Conservation (phyloP, 139 green algal species). For the Coelastrella sp. region DNA sequence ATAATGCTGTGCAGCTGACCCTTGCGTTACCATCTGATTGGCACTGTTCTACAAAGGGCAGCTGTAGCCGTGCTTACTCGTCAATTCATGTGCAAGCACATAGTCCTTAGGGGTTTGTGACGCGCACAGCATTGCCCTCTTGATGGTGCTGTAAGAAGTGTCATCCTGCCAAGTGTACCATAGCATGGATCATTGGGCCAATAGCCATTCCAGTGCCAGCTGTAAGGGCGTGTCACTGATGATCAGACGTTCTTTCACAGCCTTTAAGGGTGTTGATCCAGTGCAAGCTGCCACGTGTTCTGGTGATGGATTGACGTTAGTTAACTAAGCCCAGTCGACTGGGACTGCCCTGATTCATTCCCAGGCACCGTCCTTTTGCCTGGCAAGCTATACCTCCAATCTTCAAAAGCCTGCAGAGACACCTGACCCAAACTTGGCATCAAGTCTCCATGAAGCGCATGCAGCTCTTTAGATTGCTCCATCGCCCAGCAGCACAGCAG, state of each 20-base stretch:
- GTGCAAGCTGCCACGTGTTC: not conserved
- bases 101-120: too few relatives aligned
- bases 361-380: not conserved
- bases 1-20: too few relatives aligned
- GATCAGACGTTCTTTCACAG: not conserved
- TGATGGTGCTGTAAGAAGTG: too few relatives aligned
- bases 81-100: too few relatives aligned
- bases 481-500: not conserved
- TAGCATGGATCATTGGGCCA: too few relatives aligned
- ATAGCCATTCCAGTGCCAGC: not conserved
- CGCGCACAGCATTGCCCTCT: too few relatives aligned
- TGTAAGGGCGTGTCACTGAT: not conserved
- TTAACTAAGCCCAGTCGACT: too few relatives aligned
- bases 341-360: not conserved
- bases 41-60: too few relatives aligned
- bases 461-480: not conserved
- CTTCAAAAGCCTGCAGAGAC: not conserved
- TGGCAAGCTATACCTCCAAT: not conserved
- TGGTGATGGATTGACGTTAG: not conserved
- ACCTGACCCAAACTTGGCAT: not conserved
- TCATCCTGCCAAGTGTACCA: too few relatives aligned
- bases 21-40: too few relatives aligned
- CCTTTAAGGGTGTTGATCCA: not conserved
- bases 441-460: not conserved
- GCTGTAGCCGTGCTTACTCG: too few relatives aligned